Base-by-base conservation (phyloP, 495 filamentous ascomycete genomes). In the Aspergillus leporis region DNA sequence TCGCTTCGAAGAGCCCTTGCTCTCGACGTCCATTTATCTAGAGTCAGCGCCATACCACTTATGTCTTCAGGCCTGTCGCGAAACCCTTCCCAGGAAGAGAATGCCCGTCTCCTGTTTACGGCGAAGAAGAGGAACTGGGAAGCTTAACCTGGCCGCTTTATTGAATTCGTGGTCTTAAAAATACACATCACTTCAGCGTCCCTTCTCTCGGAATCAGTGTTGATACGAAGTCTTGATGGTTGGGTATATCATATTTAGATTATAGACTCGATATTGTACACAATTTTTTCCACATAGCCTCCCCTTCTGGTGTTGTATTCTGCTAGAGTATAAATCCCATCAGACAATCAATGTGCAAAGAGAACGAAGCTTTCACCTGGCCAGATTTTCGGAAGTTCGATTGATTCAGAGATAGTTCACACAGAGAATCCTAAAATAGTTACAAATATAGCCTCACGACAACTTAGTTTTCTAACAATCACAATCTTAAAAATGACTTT, bases 51-150 rank as follows among this genome's bases (percentile, higher is more conserved):
- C 2, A 62, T 75, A n/a, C 62, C 62, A 18, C 36, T 51, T 7
- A 58, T 65, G 47, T 61, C 58, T 0, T 53, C 60, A 14, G 50
- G 61, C 18, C 32, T 45, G 31, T 14, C 43, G n/a, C 58, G 48
- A 16, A 45, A 55, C 16, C 49, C 31, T 13, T 66, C 61, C n/a
- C 62, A 62, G 18, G 70, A 69, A 54, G 73, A 75, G 30, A 67
- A 75, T 52, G 75, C 70, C 12, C 59, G 66, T 49, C 47, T 74
- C 8, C 58, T 79, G 5, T 79, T 79, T 52, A 78, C 75, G 4
- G 71, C 75, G 18, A 68, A 67, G 59, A 74, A 68, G 41, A 62
- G 74, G 32, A 74, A 74, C 38, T 79, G 77, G 77, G 75, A 78
- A 55, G 62, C 72, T 46, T 72, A 59, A 52, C 12, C 21, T 51